Base-by-base conservation (phyloP, 176 grass and related monocot genomes). In the Leersia perrieri region DNA sequence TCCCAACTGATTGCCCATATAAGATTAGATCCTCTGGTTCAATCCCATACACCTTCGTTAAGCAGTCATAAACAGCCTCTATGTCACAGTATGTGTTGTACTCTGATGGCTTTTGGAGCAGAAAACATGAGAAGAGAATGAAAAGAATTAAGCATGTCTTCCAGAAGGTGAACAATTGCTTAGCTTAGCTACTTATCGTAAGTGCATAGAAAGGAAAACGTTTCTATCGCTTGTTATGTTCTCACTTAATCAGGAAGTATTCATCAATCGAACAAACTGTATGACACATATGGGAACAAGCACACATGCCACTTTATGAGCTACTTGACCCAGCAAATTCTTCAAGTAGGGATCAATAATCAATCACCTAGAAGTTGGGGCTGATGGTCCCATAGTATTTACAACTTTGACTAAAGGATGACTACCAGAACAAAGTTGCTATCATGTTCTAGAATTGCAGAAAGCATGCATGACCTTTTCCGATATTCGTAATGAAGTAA, bases 1-100 rank as follows among this genome's bases (percentile, higher is more conserved):
- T 98, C 41, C 96, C 96, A 75, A 98, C 96, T n/a, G 96, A 98
- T 72, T 98, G 96, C 41, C 96, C 96, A 89, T 98, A 98, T 33
- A 98, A 78, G 47, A 98, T 98, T 33, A 98, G 89, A 53, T 98
- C 87, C 49, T 98, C 96, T 84, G 86, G 81, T 86, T 82, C 86
- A 78, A 98, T 73, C 32, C 92, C 92, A 39, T 98, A 98, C 80
- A 95, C 79, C 88, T 91, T 98, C 71, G 84, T 93, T 71, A 98
- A 89, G 72, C 92, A 98, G 55, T 98, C 96, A 41, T 93, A 91
- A 63, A 98, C 96, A 42, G 96, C 96, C 86, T 98, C 96, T 89
- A 98, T 98, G 82, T 98, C 96, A 40, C 86, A 85, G 72, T 98
- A 98, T 49, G 96, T 98, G 72, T 98, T 98, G 76, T 94, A 87